A percentile compares a stretch with the other conserved stretches of the same genome.
These are phyloP conservation scores for Dillenia suffruticosa DNA, from an alignment of 164 flowering plant genomes.

Conservation along the genomic window DNA sequence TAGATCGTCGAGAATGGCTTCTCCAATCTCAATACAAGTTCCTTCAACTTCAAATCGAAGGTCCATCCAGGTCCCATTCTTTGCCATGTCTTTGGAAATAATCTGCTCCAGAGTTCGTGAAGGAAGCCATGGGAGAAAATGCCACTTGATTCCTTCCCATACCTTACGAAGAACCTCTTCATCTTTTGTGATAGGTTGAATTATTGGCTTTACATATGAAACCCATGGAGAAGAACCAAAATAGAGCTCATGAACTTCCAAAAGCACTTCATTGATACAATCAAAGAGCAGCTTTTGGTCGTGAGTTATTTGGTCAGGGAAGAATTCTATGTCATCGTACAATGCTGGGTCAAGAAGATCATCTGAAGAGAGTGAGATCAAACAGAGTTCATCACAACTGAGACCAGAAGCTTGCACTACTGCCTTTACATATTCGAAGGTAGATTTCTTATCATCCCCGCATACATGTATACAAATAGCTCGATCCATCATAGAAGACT, in stretches of 20 bases:
- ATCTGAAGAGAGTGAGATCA: slow-evolving; percentile 38
- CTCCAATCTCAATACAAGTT: slow-evolving; percentile 50
- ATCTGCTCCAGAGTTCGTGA: slow-evolving; percentile 60
- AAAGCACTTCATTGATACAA: slow-evolving; percentile 65
- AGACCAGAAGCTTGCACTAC: slow-evolving; percentile 54
- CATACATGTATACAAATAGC: slow-evolving; percentile 16
- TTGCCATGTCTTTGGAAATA: slow-evolving; percentile 60
- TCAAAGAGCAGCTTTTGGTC: slow-evolving; percentile 72
- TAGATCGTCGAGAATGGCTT: slow-evolving; percentile 52
- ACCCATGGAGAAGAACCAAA: slow-evolving; percentile 45
- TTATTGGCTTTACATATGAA: slow-evolving; percentile 36
- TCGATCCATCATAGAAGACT: slow-evolving; percentile 17
- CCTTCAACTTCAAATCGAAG: slow-evolving; percentile 39
- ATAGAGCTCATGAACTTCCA: slow-evolving; percentile 38
- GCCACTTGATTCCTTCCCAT: slow-evolving; percentile 53
- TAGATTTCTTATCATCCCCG: slow-evolving; percentile 32
- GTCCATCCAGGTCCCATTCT: slow-evolving; percentile 62
- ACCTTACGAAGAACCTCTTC: slow-evolving; percentile 42
- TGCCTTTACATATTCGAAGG: slow-evolving; percentile 53
- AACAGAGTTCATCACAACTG: slow-evolving; percentile 44
- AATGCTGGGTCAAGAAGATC: slow-evolving; percentile 56
- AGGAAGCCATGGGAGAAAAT: slow-evolving; percentile 30
- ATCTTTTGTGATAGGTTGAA: slow-evolving; percentile 42
- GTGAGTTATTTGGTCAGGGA: slow-evolving; percentile 33
- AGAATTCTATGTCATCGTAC: slow-evolving; percentile 46